These are phyloP conservation scores for Cucumis hystrix DNA, from an alignment of 306 rosid species.

Conservation along the genomic window DNA sequence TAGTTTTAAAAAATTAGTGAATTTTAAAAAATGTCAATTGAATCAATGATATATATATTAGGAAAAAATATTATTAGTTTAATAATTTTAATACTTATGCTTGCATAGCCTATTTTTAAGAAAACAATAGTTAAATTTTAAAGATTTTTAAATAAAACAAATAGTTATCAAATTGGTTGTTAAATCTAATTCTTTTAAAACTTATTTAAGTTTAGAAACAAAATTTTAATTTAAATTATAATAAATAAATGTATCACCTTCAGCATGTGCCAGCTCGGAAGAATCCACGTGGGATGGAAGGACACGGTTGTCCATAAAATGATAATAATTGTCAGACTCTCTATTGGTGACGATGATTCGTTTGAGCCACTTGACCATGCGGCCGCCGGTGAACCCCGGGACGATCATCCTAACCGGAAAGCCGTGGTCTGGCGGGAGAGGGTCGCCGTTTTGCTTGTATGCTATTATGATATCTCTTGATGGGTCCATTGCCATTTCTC, in stretches of 20 bases:
- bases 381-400: slow-evolving; percentile 67
- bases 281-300: slow-evolving; percentile 69
- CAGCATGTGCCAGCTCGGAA: slow-evolving; percentile 59
- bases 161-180: no score
- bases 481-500: slow-evolving; percentile 62
- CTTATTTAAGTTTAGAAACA: no score
- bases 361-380: slow-evolving; percentile 84
- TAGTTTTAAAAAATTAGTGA: no score
- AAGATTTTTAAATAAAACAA: no score
- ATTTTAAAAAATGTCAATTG: no score
- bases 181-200: no score
- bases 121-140: no score
- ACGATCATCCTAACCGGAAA: slow-evolving; percentile 64
- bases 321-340: slow-evolving; percentile 50
- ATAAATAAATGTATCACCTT: slow-evolving; percentile 24
- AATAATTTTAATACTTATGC: no score
- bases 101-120: no score
- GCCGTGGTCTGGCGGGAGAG: slow-evolving; percentile 59
- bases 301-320: slow-evolving; percentile 54
- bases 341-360: slow-evolving; percentile 47
- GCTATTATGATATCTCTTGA: slow-evolving; percentile 65
- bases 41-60: no score
- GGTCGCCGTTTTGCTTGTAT: slow-evolving; percentile 69
- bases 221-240: no score
- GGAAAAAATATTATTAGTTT: no score